Percentiles rank a stretch among this genome's conserved stretches.
phyloP scores from a whole-genome alignment of 1,284 basidiomycete genomes.

The Puccinia novopanici region DNA sequence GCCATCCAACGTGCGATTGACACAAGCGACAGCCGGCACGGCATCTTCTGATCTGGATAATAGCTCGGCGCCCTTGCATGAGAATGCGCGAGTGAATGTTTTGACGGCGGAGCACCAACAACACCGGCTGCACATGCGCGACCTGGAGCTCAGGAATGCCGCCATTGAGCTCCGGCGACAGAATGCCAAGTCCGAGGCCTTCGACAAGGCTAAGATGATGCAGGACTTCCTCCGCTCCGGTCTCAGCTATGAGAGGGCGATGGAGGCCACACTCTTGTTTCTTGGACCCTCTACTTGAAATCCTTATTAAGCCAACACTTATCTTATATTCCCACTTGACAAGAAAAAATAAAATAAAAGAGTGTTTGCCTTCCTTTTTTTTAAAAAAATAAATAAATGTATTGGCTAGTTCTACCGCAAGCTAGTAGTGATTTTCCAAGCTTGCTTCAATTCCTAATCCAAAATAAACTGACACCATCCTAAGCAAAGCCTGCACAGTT shows the following conservation, averaged over 20 bases:
- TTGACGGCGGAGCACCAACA: neutral
- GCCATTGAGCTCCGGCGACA: neutral
- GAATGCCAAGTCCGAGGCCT: neutral
- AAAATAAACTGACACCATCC: too few relatives aligned
- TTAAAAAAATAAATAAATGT: too few relatives aligned
- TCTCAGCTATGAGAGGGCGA: neutral
- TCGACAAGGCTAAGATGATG: constrained; percentile 5
- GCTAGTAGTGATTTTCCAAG: too few relatives aligned
- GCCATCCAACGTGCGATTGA: neutral
- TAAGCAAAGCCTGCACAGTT: too few relatives aligned
- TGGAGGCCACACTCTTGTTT: neutral
- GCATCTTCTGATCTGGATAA: neutral
- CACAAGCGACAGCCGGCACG: neutral
- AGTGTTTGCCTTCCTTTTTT: too few relatives aligned
- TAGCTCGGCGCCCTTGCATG: neutral
- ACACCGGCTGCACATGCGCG: neutral
- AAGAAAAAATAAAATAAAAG: too few relatives aligned
- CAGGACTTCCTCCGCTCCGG: neutral
- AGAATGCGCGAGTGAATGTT: neutral
- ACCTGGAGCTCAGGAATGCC: neutral
- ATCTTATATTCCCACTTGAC: too few relatives aligned
- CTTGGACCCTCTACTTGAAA: neutral
- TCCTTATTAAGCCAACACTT: too few relatives aligned
- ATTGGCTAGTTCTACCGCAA: too few relatives aligned
- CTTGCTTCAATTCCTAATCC: too few relatives aligned